Percentiles rank a stretch among this genome's conserved stretches.
Evolutionary conservation across 2,329 filamentous ascomycete genomes (phyloP).

Genomic region (Scytalidium sp.): DNA sequence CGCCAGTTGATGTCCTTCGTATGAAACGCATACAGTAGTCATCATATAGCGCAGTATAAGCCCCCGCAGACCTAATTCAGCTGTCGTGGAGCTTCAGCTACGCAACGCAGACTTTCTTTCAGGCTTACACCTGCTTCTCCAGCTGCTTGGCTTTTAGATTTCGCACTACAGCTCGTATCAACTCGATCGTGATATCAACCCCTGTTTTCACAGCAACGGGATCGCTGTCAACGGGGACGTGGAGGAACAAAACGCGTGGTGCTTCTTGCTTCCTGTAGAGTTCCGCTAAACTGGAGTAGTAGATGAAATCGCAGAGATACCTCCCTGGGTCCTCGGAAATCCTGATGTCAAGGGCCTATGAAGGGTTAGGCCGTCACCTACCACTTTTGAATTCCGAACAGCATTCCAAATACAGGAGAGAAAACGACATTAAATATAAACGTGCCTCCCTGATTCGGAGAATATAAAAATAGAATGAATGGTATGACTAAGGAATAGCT

Average conservation of each 20-base stretch:
- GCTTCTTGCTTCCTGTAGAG: conserved; percentile 44
- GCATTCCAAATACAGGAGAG: no score
- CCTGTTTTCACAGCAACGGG: conserved; percentile 46
- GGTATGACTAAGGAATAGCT: not conserved
- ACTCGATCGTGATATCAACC: conserved; percentile 47
- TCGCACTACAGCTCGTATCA: conserved; percentile 57
- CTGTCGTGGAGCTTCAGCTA: not conserved
- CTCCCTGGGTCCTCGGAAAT: conserved; percentile 68
- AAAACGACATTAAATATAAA: no score
- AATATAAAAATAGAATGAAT: no score
- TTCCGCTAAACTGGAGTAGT: conserved; percentile 65
- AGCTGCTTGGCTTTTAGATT: conserved; percentile 9
- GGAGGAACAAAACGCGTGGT: conserved; percentile 63
- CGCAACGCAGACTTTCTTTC: not conserved
- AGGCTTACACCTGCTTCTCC: not conserved
- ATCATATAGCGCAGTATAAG: not conserved
- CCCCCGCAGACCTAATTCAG: not conserved
- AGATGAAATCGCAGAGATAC: conserved; percentile 78
- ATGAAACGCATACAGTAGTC: not conserved
- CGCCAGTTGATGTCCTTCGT: not conserved
- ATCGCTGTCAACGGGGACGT: conserved; percentile 63
- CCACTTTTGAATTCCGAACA: no score
- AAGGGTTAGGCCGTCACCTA: not conserved
- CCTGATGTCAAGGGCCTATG: conserved; percentile 44
- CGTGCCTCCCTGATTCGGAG: no score